A percentile compares a stretch with the other conserved stretches of the same genome.
These are phyloP conservation scores for Rhizophagus sp. DNA, from an alignment of 192 early-diverging fungal genomes.

Conservation along the genomic window DNA sequence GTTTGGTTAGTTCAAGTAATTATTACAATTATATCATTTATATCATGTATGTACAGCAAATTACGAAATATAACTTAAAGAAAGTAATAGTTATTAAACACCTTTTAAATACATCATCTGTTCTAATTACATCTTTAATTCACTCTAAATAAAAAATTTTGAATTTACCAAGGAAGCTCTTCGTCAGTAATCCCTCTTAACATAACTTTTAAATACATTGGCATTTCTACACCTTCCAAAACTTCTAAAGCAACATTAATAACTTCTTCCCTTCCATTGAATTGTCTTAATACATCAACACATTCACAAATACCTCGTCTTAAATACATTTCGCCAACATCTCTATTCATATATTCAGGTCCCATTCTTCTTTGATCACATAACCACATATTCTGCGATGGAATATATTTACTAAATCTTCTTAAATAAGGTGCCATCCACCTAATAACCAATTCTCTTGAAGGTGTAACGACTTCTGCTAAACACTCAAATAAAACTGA, in stretches of 20 bases:
- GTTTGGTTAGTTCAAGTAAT: too few species aligned
- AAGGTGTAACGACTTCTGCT: slow-evolving; percentile 28
- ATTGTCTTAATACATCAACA: slow-evolving; percentile 31
- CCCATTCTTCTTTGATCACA: slow-evolving; percentile 30
- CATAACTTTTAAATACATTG: slow-evolving; percentile 33
- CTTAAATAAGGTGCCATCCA: slow-evolving; percentile 31
- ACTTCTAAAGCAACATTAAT: slow-evolving; percentile 27
- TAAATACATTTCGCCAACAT: slow-evolving; percentile 30
- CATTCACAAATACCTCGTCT: slow-evolving; percentile 30
- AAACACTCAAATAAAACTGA: slow-evolving; percentile 26
- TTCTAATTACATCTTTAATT: too few species aligned
- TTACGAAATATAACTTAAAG: too few species aligned
- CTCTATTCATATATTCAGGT: slow-evolving; percentile 33
- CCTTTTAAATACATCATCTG: too few species aligned
- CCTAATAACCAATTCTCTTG: slow-evolving; percentile 25
- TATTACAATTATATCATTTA: too few species aligned
- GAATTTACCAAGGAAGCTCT: slow-evolving; percentile 25
- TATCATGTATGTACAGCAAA: too few species aligned
- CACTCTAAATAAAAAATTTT: too few species aligned
- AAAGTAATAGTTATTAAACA: too few species aligned
- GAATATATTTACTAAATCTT: slow-evolving; percentile 32
- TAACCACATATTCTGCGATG: slow-evolving; percentile 29
- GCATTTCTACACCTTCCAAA: slow-evolving; percentile 27
- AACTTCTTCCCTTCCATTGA: slow-evolving; percentile 29
- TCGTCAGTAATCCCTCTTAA: slow-evolving; percentile 33